Conservation (phyloP, 345 rosid species). For the Syzygium aromaticum region DNA sequence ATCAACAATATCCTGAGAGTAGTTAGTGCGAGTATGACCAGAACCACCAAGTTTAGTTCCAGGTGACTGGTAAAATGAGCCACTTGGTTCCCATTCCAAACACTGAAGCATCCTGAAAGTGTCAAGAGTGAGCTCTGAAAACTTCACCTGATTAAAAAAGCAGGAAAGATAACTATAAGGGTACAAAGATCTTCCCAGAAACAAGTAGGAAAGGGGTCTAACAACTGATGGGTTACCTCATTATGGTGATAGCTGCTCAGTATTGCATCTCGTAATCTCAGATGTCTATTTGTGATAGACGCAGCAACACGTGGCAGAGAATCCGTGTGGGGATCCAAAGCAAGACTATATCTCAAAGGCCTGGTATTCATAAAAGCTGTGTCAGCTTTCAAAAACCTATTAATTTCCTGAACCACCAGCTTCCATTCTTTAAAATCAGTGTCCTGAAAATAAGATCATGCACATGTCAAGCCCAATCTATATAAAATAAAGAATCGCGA, state of each 20-base stretch:
- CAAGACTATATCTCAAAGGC: slow-evolving; percentile 89
- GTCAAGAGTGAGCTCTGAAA: slow-evolving; percentile 91
- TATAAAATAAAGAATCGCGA: not conserved
- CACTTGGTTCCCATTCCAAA: slow-evolving; percentile 97
- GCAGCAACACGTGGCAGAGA: slow-evolving; percentile 39
- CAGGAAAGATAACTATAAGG: not conserved
- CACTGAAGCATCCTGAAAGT: slow-evolving; percentile 96
- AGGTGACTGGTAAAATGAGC: slow-evolving; percentile 64
- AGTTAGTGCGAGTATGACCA: slow-evolving; percentile 48
- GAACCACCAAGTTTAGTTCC: slow-evolving; percentile 39
- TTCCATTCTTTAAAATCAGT: slow-evolving; percentile 96
- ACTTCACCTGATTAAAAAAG: slow-evolving; percentile 57
- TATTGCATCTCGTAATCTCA: slow-evolving; percentile 76
- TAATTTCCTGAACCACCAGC: slow-evolving; percentile 91
- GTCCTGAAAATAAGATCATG: slow-evolving; percentile 56
- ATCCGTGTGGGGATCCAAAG: slow-evolving; percentile 70
- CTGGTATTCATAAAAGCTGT: slow-evolving; percentile 88
- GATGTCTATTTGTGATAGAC: slow-evolving; percentile 38
- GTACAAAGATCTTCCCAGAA: not conserved
- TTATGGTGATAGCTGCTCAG: slow-evolving; percentile 79
- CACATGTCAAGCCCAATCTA: slow-evolving; percentile 6
- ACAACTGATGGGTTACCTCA: slow-evolving; percentile 52
- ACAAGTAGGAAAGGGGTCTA: slow-evolving; percentile 1
- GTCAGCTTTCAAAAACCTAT: slow-evolving; percentile 92
- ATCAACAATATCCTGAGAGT: slow-evolving; percentile 66